Evolutionary conservation across 2,329 filamentous ascomycete genomes (phyloP), one percentile per base, ranked within the genome.

Genomic region (Emergomyces pasteurianus): DNA sequence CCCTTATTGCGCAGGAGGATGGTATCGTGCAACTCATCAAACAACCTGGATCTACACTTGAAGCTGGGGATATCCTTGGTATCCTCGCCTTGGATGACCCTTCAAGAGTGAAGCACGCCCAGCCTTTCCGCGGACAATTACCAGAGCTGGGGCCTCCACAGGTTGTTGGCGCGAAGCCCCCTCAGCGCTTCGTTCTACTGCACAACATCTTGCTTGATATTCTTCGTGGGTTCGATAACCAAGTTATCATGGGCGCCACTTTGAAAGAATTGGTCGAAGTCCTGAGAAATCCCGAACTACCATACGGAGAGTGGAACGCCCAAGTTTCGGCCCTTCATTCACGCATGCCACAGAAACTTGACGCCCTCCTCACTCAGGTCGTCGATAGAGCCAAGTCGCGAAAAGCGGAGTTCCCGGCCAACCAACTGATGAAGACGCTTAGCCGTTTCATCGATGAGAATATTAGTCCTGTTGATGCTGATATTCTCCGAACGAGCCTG

Each of bases 21-120:
- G 94, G 94, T 80, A 83, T 95, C 60, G 92, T 99, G 61, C 94
- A 96, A 79, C 84, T 99, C 70, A 96, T 99, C 81, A 99, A 99
- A 84, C 94, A 97, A 79, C 94, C 94, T 64, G 94, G 94, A 74
- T 89, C 94, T n/a, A 95, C 91, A 21, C 88, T 99, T 55, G 92
- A 97, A 75, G 94, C 94, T 72, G 94, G 94, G 75, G 94, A 99
- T 73, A 97, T 99, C 63, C 85, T 99, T n/a, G 94, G 92, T 79
- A 96, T 99, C 65, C 83, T 99, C 31, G 88, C 92, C 64, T 82
- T 99, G 42, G 94, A 99, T 71, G 94, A 99, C 74, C 94, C 94
- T 3, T 90, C 88, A 67, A 90, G 92, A 69, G 92, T 99, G 72
- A 96, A 99, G 83, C 92, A 95, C 71, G 94, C 94, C 0, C 88